These are phyloP conservation scores for Drechslerella dactyloides DNA, from an alignment of 2,329 filamentous ascomycete species.

Conservation along the genomic window DNA sequence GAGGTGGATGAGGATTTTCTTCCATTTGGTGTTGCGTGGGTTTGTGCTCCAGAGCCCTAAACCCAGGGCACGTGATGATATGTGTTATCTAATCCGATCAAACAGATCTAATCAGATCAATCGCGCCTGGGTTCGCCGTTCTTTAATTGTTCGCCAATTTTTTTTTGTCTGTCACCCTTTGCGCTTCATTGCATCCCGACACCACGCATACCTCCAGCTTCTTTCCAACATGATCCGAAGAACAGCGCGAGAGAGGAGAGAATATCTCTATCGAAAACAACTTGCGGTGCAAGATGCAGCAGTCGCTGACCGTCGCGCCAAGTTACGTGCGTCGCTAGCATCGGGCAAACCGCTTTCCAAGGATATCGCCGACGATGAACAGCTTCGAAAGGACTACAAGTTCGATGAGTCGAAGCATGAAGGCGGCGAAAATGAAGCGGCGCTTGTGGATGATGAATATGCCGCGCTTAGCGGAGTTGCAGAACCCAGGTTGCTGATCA, in stretches of 20 bases:
- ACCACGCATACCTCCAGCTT: background rate
- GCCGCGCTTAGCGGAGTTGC: slow-evolving; percentile 86
- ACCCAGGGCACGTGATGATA: background rate
- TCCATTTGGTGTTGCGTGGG: background rate
- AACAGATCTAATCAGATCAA: slow-evolving; percentile 9
- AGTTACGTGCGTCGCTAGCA: slow-evolving; percentile 83
- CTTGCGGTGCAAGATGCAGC: slow-evolving; percentile 88
- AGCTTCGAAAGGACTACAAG: slow-evolving; percentile 83
- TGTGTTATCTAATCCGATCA: slow-evolving; percentile 9
- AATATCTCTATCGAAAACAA: slow-evolving; percentile 90
- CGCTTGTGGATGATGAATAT: slow-evolving; percentile 88
- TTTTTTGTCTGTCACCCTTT: slow-evolving; percentile 1
- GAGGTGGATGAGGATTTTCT: slow-evolving; percentile 2
- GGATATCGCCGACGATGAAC: slow-evolving; percentile 80
- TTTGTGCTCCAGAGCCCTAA: background rate
- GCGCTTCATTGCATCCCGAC: background rate
- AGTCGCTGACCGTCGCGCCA: slow-evolving; percentile 86
- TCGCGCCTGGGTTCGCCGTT: background rate
- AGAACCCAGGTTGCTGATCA: slow-evolving; percentile 86
- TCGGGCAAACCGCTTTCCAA: slow-evolving; percentile 69
- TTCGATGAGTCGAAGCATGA: slow-evolving; percentile 80
- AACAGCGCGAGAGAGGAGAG: slow-evolving; percentile 72
- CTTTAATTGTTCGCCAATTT: background rate
- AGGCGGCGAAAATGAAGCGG: slow-evolving; percentile 68
- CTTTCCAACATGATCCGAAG: slow-evolving; percentile 67